These are phyloP conservation scores for Sugiyamaella smithiae DNA, from an alignment of 805 yeast species.

Conservation along the genomic window DNA sequence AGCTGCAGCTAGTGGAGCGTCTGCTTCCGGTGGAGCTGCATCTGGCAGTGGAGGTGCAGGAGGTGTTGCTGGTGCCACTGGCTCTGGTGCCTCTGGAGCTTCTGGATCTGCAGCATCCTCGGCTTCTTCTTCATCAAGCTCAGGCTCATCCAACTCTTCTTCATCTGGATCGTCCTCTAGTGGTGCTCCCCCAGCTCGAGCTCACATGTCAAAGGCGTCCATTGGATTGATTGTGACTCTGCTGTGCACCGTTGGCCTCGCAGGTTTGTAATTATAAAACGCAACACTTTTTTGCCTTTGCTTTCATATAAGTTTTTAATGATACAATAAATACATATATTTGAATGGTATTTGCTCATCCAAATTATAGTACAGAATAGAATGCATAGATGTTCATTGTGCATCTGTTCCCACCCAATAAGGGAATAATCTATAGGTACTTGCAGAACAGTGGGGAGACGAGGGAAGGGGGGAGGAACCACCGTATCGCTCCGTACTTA, in stretches of 20 bases:
- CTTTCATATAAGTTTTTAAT: no score
- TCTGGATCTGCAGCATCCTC: constrained; percentile 10
- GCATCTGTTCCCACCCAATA: no score
- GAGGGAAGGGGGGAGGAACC: no score
- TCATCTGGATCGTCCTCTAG: constrained; percentile 15
- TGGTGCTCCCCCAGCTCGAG: constrained; percentile 19
- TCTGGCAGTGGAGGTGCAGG: constrained; percentile 19
- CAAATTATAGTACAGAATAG: no score
- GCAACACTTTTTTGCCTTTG: no score
- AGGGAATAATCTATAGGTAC: no score
- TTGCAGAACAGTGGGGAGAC: no score
- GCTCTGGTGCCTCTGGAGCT: constrained; percentile 12
- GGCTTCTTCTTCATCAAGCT: constrained; percentile 11
- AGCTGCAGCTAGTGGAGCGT: constrained; percentile 22
- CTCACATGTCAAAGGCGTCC: constrained; percentile 14
- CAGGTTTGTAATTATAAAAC: constrained; percentile 9
- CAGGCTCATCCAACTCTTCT: constrained; percentile 16
- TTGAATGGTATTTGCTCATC: no score
- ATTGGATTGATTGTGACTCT: constrained; percentile 15
- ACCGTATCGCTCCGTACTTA: no score
- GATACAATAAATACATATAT: no score
- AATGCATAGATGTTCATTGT: no score
- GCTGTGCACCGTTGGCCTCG: constrained; percentile 17
- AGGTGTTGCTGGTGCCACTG: constrained; percentile 5
- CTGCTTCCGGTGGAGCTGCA: constrained; percentile 19